A percentile compares a stretch with the other conserved stretches of the same genome.
Conservation (phyloP, 495 filamentous ascomycete genomes). For the Talaromyces trachyspermus region DNA sequence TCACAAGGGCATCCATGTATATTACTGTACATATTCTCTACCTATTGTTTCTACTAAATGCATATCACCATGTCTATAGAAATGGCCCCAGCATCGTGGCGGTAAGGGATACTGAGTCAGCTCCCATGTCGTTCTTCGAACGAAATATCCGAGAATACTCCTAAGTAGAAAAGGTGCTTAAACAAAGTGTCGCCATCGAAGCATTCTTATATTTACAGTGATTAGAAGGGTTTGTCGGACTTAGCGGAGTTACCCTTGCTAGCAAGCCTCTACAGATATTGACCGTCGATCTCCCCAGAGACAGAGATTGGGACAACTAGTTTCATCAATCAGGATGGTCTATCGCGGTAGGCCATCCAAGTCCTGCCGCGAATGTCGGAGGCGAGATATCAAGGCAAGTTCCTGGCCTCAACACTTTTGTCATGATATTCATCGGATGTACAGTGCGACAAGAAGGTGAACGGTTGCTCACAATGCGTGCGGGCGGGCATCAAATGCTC, state of each 20-base stretch:
- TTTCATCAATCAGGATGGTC: not conserved
- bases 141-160: too few relatives aligned
- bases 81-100: too few relatives aligned
- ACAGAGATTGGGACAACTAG: not conserved
- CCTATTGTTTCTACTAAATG: too few relatives aligned
- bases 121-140: too few relatives aligned
- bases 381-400: constrained; percentile 2
- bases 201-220: not conserved
- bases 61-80: not conserved
- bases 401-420: not conserved
- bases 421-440: not conserved
- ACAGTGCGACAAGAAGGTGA: constrained; percentile 2
- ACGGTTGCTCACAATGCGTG: constrained; percentile 1
- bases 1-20: not conserved
- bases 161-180: too few relatives aligned
- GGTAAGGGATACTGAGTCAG: too few relatives aligned
- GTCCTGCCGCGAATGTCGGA: constrained; percentile 4
- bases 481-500: not conserved
- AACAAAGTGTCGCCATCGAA: too few relatives aligned
- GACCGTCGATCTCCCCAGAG: not conserved
- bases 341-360: constrained; percentile 5
- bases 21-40: constrained; percentile 1
- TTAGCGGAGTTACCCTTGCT: not conserved
- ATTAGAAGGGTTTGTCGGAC: not conserved
- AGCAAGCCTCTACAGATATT: not conserved